phyloP scores from a whole-genome alignment of 2,329 filamentous ascomycete genomes.

The Arthrobotrys entomopaga region DNA sequence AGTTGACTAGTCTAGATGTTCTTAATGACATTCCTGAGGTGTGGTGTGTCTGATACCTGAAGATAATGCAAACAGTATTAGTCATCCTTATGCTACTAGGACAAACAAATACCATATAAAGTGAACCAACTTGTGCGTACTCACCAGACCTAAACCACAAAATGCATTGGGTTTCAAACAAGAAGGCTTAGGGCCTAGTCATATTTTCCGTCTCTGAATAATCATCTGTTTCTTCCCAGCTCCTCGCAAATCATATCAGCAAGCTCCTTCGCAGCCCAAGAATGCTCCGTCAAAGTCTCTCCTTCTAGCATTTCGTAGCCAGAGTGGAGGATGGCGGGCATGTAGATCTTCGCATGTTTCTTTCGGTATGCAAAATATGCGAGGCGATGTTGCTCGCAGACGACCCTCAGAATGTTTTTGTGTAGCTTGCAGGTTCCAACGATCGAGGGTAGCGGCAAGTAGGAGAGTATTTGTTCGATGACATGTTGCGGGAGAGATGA shows the following conservation, averaged over 20 bases:
- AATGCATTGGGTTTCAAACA: not conserved
- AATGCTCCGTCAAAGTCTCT: slow-evolving; percentile 27
- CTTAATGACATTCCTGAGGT: too few species aligned
- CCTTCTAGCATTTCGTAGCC: slow-evolving; percentile 26
- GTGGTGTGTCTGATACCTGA: too few species aligned
- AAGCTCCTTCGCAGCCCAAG: slow-evolving; percentile 14
- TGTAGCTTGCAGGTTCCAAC: slow-evolving; percentile 21
- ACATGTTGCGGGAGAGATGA: slow-evolving; percentile 17
- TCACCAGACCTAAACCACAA: too few species aligned
- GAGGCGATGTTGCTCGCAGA: slow-evolving; percentile 29
- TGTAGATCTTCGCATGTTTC: slow-evolving; percentile 15
- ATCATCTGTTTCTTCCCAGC: slow-evolving; percentile 28
- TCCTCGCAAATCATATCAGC: slow-evolving; percentile 36
- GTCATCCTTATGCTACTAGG: too few species aligned
- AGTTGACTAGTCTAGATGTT: too few species aligned
- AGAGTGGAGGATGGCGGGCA: slow-evolving; percentile 30
- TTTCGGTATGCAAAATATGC: slow-evolving; percentile 44
- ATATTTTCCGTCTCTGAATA: not conserved
- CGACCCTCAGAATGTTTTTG: slow-evolving; percentile 1
- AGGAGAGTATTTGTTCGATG: slow-evolving; percentile 22
- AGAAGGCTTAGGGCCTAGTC: not conserved
- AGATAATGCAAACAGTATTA: too few species aligned
- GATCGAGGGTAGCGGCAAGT: slow-evolving; percentile 30
- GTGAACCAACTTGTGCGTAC: too few species aligned
- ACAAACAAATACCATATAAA: not conserved